phyloP scores from a whole-genome alignment of 129 eudicot species.

The Arctium lappa region DNA sequence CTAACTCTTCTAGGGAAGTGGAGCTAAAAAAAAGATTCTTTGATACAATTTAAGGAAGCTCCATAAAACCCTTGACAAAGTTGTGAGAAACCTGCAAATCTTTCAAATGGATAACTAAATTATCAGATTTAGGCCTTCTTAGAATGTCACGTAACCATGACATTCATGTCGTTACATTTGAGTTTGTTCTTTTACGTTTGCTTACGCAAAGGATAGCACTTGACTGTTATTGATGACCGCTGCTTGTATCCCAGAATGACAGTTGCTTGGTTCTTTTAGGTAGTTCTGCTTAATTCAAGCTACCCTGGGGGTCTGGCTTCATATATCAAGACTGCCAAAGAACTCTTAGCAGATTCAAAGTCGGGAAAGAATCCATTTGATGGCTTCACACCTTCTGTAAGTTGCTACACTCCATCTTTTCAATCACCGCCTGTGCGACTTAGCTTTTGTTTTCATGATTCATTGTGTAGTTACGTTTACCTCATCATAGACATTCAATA shows the following conservation, averaged over 20 bases:
- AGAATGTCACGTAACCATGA: neutral
- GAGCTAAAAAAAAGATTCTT: neutral
- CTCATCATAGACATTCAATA: neutral
- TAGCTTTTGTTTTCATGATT: neutral
- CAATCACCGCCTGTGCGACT: neutral
- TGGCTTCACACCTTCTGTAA: conserved; percentile 97
- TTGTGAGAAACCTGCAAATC: neutral
- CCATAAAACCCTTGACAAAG: neutral
- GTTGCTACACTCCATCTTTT: conserved; percentile 28
- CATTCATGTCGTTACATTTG: neutral
- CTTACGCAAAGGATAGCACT: neutral
- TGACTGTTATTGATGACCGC: neutral
- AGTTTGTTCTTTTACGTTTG: neutral
- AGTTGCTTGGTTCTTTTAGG: conserved; percentile 39
- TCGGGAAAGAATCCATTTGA: conserved; percentile 97
- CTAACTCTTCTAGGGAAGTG: neutral
- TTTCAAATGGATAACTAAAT: neutral
- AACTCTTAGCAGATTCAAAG: conserved; percentile 91
- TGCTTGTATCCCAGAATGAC: conserved; percentile 3
- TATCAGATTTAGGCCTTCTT: neutral
- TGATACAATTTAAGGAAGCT: neutral
- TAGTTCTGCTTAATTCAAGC: conserved; percentile 72
- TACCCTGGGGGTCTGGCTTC: conserved; percentile 91
- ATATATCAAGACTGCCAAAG: conserved; percentile 81
- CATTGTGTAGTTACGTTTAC: neutral